Conservation (phyloP, 1,139 yeast genomes). For the Yamadazyma songkhlaensis region DNA sequence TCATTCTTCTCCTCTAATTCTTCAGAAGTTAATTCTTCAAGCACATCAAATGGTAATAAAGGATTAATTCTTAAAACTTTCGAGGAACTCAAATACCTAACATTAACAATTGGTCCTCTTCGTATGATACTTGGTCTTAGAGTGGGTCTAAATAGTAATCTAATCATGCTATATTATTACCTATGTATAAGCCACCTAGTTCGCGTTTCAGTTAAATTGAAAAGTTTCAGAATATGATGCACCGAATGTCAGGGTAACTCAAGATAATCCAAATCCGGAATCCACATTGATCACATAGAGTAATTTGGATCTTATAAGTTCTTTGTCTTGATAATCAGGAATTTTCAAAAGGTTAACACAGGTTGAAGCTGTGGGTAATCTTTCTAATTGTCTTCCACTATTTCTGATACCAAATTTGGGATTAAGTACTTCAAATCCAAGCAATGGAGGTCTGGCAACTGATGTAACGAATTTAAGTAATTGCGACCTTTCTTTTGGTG, state of each 20-base stretch:
- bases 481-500: conserved; percentile 54
- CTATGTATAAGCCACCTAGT: not conserved
- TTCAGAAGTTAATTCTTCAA: conserved; percentile 29
- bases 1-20: conserved; percentile 28
- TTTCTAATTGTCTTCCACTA: conserved; percentile 50
- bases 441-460: conserved; percentile 84
- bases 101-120: not conserved
- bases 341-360: conserved; percentile 84
- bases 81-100: conserved; percentile 1
- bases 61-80: conserved; percentile 21
- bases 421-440: conserved; percentile 72
- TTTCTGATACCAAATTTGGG: conserved; percentile 83
- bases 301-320: conserved; percentile 56
- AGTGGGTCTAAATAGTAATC: not conserved
- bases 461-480: conserved; percentile 87
- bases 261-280: conserved; percentile 82
- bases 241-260: not conserved
- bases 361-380: conserved; percentile 90
- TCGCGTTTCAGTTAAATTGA: not conserved
- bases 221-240: not conserved
- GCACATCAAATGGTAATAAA: conserved; percentile 29
- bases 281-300: conserved; percentile 75
- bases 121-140: not conserved
- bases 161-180: not conserved
- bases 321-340: conserved; percentile 74